These are phyloP conservation scores for Lasiosphaeris hirsuta DNA, from an alignment of 495 filamentous ascomycete genomes.

Conservation along the genomic window DNA sequence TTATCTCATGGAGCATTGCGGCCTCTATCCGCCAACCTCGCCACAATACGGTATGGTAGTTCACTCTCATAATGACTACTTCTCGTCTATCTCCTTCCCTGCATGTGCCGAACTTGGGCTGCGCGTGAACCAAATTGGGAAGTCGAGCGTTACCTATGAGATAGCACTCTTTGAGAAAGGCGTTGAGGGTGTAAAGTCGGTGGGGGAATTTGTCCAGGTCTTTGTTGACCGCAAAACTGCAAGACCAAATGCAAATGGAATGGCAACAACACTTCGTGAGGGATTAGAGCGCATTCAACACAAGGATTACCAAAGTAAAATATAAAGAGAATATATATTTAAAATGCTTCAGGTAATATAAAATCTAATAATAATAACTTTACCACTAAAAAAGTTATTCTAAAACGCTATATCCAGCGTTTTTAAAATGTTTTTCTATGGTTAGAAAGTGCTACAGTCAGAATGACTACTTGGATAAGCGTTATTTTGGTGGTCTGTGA, in stretches of 20 bases:
- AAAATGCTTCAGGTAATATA: too few species aligned
- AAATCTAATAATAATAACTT: too few species aligned
- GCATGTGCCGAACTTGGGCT: conserved; percentile 77
- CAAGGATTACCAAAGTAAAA: conserved; percentile 12
- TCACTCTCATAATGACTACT: conserved; percentile 78
- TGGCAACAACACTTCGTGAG: conserved; percentile 49
- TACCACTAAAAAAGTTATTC: too few species aligned
- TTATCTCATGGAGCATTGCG: conserved; percentile 80
- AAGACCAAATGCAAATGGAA: conserved; percentile 59
- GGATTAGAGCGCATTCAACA: conserved; percentile 48
- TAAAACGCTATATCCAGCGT: too few species aligned
- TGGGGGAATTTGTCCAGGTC: conserved; percentile 85
- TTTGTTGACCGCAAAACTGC: conserved; percentile 75
- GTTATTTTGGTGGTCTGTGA: too few species aligned
- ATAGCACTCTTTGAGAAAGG: conserved; percentile 80
- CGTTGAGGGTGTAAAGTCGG: conserved; percentile 71
- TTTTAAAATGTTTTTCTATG: too few species aligned
- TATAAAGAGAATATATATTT: not conserved
- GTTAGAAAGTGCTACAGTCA: too few species aligned
- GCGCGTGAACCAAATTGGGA: conserved; percentile 77
- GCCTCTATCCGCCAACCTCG: conserved; percentile 65
- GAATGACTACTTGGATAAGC: too few species aligned
- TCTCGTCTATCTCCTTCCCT: conserved; percentile 79
- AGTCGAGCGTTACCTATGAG: conserved; percentile 89
- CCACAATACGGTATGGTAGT: conserved; percentile 78